Evolutionary conservation across 495 filamentous ascomycete genomes (phyloP).

Genomic region (Penicillium roqueforti): DNA sequence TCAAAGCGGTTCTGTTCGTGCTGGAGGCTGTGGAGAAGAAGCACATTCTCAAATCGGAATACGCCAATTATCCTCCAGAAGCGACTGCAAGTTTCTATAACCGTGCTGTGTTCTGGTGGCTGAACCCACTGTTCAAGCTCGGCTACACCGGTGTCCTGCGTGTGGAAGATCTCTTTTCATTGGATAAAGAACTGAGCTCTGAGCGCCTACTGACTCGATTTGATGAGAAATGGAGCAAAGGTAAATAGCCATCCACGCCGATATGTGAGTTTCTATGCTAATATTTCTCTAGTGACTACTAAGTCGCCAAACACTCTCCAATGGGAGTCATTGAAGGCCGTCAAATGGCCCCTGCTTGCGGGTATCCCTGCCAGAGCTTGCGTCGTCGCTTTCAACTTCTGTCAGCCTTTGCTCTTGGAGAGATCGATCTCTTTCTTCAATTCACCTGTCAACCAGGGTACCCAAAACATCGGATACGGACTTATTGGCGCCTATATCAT

Average conservation of each 20-base stretch:
- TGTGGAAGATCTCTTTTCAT: conserved; percentile 40
- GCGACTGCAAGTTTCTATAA: conserved; percentile 53
- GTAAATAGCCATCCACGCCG: conserved; percentile 9
- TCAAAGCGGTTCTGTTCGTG: conserved; percentile 49
- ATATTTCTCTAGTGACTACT: conserved; percentile 19
- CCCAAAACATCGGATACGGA: conserved; percentile 55
- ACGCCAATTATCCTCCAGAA: conserved; percentile 50
- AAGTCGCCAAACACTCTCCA: conserved; percentile 43
- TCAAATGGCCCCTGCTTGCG: conserved; percentile 44
- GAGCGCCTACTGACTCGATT: conserved; percentile 38
- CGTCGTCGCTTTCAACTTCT: conserved; percentile 56
- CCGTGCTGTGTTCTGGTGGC: conserved; percentile 53
- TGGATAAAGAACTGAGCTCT: conserved; percentile 44
- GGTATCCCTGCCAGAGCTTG: conserved; percentile 50
- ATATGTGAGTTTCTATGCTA: conserved; percentile 12
- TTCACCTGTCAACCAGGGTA: conserved; percentile 33
- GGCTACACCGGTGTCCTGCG: conserved; percentile 45
- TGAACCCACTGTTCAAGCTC: conserved; percentile 50
- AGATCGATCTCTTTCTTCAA: conserved; percentile 46
- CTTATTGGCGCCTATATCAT: conserved; percentile 61
- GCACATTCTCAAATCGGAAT: conserved; percentile 41
- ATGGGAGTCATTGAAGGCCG: conserved; percentile 39
- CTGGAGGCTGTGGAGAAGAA: conserved; percentile 56
- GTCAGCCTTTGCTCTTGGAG: conserved; percentile 61
- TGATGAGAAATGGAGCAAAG: conserved; percentile 28